These are phyloP conservation scores for Neofusicoccum parvum DNA, from an alignment of 2,329 filamentous ascomycete genomes.

Conservation along the genomic window DNA sequence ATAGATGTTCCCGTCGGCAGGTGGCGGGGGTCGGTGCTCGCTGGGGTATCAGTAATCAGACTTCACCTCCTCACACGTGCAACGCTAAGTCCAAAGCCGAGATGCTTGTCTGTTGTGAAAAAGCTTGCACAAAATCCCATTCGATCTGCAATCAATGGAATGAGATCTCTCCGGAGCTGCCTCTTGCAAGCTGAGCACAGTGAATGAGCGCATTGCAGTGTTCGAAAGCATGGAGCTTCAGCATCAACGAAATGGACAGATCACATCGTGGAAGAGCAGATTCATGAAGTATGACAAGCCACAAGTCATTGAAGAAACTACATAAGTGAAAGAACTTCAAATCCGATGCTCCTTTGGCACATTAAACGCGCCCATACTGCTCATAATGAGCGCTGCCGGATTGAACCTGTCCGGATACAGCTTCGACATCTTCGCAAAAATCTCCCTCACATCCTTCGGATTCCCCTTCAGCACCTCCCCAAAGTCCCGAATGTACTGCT, in stretches of 20 bases:
- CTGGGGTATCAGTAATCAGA: not conserved
- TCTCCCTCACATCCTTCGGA: constrained; percentile 22
- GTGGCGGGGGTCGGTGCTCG: not conserved
- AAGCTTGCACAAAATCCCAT: not conserved
- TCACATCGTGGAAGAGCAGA: too few relatives aligned
- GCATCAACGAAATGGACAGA: too few relatives aligned
- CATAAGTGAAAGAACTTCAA: not conserved
- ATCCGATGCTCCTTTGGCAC: not conserved
- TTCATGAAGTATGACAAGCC: too few relatives aligned
- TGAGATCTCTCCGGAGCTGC: too few relatives aligned
- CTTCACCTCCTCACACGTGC: too few relatives aligned
- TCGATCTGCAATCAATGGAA: too few relatives aligned
- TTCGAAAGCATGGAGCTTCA: too few relatives aligned
- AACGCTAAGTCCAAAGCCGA: not conserved
- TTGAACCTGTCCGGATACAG: constrained; percentile 25
- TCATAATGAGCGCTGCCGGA: constrained; percentile 18
- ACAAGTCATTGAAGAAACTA: too few relatives aligned
- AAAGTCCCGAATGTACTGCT: constrained; percentile 32
- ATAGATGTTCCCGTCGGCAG: not conserved
- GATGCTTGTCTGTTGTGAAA: not conserved
- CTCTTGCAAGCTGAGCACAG: too few relatives aligned
- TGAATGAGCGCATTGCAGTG: too few relatives aligned
- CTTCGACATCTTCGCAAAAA: constrained; percentile 23
- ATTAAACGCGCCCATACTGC: constrained; percentile 9
- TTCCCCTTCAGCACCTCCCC: not conserved